These are phyloP conservation scores for Boletus eberwhitei DNA, from an alignment of 768 basidiomycete genomes.

Conservation along the genomic window DNA sequence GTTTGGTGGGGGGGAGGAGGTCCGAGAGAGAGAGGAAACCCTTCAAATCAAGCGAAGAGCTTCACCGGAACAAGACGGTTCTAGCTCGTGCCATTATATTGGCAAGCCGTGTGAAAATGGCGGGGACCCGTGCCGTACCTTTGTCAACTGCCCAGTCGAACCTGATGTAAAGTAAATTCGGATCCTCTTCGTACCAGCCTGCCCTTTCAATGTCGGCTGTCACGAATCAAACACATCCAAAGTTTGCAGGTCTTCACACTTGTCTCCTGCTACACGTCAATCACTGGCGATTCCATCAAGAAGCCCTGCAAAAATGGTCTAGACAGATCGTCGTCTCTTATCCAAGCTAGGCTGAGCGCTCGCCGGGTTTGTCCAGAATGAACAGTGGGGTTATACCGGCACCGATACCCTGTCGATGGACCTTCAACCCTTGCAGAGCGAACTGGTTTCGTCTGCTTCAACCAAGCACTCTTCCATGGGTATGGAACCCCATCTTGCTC, in stretches of 20 bases:
- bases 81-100: slow-evolving; percentile 15
- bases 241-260: background rate
- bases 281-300: slow-evolving; percentile 9
- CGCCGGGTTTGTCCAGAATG: background rate
- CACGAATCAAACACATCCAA: background rate
- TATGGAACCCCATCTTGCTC: slow-evolving; percentile 1
- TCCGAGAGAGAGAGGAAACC: slow-evolving; percentile 16
- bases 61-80: slow-evolving; percentile 4
- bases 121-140: background rate
- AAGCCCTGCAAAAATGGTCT: background rate
- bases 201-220: background rate
- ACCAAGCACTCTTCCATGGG: background rate
- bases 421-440: background rate
- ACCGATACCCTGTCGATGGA: too few species aligned
- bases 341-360: background rate
- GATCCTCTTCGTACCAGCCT: too few species aligned
- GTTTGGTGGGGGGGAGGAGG: background rate
- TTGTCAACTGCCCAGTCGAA: background rate
- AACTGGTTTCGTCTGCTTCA: background rate
- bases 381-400: background rate
- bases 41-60: slow-evolving; percentile 14
- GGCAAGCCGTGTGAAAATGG: slow-evolving; percentile 18
- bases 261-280: background rate
- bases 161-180: slow-evolving; percentile 5
- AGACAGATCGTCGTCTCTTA: slow-evolving; percentile 6